Evolutionary conservation across 768 basidiomycete genomes (phyloP).

Genomic region (Coprinopsis sp.): DNA sequence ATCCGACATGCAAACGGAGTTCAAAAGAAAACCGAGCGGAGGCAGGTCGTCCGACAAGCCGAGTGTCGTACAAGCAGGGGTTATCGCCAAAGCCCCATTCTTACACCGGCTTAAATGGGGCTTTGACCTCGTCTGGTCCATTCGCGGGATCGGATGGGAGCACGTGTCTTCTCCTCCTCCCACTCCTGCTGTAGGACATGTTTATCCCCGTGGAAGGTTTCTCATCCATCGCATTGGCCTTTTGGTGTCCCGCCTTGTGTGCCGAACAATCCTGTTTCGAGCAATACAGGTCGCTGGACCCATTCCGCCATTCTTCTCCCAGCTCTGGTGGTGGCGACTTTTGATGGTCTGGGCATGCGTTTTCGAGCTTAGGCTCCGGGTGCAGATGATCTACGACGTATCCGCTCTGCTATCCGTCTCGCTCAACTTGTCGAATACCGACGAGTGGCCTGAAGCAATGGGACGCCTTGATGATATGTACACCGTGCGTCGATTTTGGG

Average conservation of each 20-base stretch:
- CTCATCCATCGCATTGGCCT: neutral
- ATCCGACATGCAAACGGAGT: too few relatives aligned
- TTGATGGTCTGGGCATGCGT: neutral
- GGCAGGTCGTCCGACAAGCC: too few relatives aligned
- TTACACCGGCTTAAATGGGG: conserved; percentile 1
- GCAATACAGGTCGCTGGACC: too few relatives aligned
- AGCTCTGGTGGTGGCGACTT: neutral
- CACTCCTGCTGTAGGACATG: neutral
- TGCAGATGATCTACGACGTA: neutral
- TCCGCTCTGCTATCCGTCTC: neutral
- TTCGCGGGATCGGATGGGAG: neutral
- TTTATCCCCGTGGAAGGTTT: neutral
- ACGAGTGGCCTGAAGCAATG: neutral
- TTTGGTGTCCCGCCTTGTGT: too few relatives aligned
- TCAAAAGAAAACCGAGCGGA: too few relatives aligned
- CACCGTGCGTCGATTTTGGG: too few relatives aligned
- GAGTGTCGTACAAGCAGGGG: neutral
- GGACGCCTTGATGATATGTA: too few relatives aligned
- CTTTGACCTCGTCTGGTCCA: neutral
- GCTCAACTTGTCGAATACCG: neutral
- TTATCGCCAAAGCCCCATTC: neutral
- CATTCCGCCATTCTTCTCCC: neutral
- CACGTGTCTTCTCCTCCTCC: neutral
- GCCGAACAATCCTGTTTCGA: too few relatives aligned
- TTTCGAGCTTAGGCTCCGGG: neutral